Percentiles rank a stretch among this genome's conserved stretches.
phyloP scores from a whole-genome alignment of 2,329 filamentous ascomycete genomes.

The Monosporascus sp. region DNA sequence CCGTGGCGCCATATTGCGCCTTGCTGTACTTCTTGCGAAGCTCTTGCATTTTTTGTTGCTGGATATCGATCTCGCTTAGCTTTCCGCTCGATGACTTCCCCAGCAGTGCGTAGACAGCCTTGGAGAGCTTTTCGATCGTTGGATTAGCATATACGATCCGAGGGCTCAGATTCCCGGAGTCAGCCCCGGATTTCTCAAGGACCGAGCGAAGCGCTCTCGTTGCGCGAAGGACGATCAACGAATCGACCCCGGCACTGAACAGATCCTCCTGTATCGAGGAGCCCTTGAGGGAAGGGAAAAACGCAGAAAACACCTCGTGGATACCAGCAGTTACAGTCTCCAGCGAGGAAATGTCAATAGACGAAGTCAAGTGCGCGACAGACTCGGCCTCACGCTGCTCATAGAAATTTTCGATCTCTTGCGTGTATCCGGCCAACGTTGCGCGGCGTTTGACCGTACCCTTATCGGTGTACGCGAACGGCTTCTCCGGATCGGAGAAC shows the following conservation, averaged over 20 bases:
- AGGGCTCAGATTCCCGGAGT: conserved; percentile 1
- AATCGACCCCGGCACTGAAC: conserved; percentile 25
- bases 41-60: conserved; percentile 1
- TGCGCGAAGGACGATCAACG: conserved; percentile 11
- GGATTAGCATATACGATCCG: conserved; percentile 25
- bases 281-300: conserved; percentile 11
- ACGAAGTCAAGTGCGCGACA: conserved; percentile 4
- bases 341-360: conserved; percentile 15
- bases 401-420: conserved; percentile 44
- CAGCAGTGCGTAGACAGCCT: neutral
- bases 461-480: conserved; percentile 41
- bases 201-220: neutral
- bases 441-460: conserved; percentile 37
- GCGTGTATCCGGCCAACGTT: conserved; percentile 33
- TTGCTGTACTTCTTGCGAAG: conserved; percentile 13
- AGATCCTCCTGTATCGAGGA: conserved; percentile 18
- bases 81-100: neutral
- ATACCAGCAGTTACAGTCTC: conserved; percentile 16
- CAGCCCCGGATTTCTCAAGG: neutral
- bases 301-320: conserved; percentile 13
- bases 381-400: conserved; percentile 11
- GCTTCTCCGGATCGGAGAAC: conserved; percentile 34
- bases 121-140: neutral
- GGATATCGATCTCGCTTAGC: neutral
- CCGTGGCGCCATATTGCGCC: conserved; percentile 12